These are phyloP conservation scores for Dothideomycetes sp. DNA, from an alignment of 2,329 filamentous ascomycete species.

Conservation along the genomic window DNA sequence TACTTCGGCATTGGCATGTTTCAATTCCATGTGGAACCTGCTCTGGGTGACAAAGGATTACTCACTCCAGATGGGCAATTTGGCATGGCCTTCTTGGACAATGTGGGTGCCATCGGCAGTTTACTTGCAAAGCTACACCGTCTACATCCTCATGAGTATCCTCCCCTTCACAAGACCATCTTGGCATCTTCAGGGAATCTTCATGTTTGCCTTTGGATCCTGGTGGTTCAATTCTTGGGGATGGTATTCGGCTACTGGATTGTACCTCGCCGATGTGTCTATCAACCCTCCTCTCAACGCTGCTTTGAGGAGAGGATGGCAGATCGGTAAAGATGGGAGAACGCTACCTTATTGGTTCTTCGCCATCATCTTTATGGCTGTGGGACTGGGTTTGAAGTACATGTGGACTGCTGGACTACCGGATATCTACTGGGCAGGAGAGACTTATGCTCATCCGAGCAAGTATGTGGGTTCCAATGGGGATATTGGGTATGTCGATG, in stretches of 20 bases:
- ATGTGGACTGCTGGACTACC: conserved; percentile 35
- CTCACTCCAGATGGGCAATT: conserved; percentile 30
- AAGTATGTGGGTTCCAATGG: conserved; percentile 29
- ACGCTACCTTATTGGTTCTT: conserved; percentile 26
- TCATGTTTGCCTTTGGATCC: conserved; percentile 35
- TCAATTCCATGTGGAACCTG: conserved; percentile 39
- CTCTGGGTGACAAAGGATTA: conserved; percentile 36
- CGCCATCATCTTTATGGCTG: conserved; percentile 25
- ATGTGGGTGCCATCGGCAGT: conserved; percentile 36
- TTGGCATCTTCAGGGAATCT: conserved; percentile 32
- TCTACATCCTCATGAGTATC: conserved; percentile 39
- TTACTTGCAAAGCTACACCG: conserved; percentile 39
- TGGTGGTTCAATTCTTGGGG: conserved; percentile 42
- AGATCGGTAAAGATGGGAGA: conserved; percentile 15
- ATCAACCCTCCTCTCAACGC: conserved; percentile 34
- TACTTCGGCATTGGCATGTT: conserved; percentile 16
- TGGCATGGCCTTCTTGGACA: conserved; percentile 35
- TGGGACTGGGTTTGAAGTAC: conserved; percentile 34
- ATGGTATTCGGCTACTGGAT: conserved; percentile 37
- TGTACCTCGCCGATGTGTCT: conserved; percentile 33
- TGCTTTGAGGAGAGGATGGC: conserved; percentile 19
- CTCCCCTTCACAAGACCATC: conserved; percentile 33
- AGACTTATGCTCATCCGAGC: conserved; percentile 34
- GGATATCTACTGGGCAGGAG: conserved; percentile 25
- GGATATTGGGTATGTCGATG: conserved; percentile 25